These are phyloP conservation scores for Asterophora parasitica DNA, from an alignment of 768 basidiomycete species.

Conservation along the genomic window DNA sequence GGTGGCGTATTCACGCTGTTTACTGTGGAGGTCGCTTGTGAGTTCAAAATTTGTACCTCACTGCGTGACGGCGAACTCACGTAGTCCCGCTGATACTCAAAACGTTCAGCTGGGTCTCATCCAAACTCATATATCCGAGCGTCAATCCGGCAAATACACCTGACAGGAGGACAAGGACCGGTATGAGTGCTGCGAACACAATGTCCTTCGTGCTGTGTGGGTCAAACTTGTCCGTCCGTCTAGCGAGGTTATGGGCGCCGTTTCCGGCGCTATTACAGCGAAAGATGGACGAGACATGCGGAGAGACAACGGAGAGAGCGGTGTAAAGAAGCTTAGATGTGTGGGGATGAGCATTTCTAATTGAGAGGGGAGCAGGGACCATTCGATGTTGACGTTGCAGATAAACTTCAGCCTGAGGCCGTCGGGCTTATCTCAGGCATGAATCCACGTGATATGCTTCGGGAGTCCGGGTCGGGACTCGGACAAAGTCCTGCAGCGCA, in stretches of 20 bases:
- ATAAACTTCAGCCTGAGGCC: no score
- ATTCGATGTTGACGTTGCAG: conserved; percentile 28
- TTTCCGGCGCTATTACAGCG: conserved; percentile 21
- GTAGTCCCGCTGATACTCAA: conserved; percentile 79
- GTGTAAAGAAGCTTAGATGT: conserved; percentile 43
- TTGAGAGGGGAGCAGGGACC: conserved; percentile 37
- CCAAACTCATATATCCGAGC: conserved; percentile 88
- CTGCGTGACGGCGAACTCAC: conserved; percentile 40
- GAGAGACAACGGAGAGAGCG: conserved; percentile 36
- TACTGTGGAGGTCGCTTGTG: conserved; percentile 37
- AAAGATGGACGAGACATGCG: conserved; percentile 40
- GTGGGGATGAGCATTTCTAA: conserved; percentile 26
- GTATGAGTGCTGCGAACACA: conserved; percentile 59
- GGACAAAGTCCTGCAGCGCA: no score
- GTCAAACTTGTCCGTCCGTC: conserved; percentile 26
- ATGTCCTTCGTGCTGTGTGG: conserved; percentile 28
- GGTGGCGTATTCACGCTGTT: conserved; percentile 75
- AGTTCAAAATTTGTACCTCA: neutral
- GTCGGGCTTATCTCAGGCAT: no score
- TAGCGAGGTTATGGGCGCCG: conserved; percentile 14
- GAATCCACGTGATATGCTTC: no score
- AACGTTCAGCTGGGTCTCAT: conserved; percentile 88
- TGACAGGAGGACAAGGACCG: conserved; percentile 75
- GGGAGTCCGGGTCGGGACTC: no score
- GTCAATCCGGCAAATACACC: conserved; percentile 91